phyloP scores from a whole-genome alignment of 352 stramenopile genomes.

The Phytophthora palmivora region DNA sequence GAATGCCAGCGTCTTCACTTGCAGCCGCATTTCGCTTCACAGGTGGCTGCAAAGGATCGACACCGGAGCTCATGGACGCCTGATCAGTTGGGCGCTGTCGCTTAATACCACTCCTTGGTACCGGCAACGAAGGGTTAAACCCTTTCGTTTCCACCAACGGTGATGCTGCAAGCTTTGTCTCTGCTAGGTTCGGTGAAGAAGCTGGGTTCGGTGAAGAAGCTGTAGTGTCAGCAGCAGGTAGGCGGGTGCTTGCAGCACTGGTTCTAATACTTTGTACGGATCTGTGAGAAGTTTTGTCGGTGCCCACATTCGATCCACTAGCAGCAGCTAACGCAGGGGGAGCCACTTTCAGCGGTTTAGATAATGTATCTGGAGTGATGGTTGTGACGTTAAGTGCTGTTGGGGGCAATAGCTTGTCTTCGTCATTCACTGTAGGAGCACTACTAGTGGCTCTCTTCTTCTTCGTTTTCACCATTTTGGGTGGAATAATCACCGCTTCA shows the following conservation, averaged over 20 bases:
- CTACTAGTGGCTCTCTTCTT: background rate
- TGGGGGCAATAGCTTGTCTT: background rate
- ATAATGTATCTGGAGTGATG: background rate
- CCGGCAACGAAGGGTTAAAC: background rate
- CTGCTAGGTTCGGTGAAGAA: background rate
- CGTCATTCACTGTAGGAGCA: no score
- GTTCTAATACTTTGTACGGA: background rate
- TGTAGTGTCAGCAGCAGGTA: background rate
- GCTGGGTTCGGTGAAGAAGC: no score
- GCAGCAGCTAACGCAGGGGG: background rate
- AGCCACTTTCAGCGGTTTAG: background rate
- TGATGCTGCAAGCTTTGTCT: conserved; percentile 2
- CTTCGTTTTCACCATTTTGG: background rate
- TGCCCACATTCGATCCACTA: background rate
- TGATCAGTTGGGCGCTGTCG: conserved; percentile 13
- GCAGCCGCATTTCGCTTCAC: conserved; percentile 2
- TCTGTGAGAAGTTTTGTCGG: background rate
- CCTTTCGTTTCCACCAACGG: background rate
- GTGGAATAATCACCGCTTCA: background rate
- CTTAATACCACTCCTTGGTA: conserved; percentile 19
- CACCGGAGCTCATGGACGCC: background rate
- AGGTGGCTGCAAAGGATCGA: conserved; percentile 11
- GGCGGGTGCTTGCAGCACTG: background rate
- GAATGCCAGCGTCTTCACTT: background rate
- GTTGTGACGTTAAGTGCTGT: background rate